Evolutionary conservation across 2,329 filamentous ascomycete species (phyloP), one percentile per base, ranked within the genome.

Genomic region (Trichoderma arundinaceum): DNA sequence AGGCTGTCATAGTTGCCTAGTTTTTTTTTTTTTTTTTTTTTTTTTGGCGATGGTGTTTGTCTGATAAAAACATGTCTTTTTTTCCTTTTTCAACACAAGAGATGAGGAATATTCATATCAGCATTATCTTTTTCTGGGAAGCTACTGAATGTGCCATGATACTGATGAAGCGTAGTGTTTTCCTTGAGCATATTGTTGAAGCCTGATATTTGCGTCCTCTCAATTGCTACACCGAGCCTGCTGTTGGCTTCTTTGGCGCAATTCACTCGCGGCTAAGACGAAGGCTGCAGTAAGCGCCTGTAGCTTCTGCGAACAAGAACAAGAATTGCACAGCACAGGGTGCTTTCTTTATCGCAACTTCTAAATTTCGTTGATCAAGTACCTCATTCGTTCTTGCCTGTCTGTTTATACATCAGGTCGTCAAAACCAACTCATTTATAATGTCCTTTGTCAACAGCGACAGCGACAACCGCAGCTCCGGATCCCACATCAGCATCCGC

Each of bases 391-490:
- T 19, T 62, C 59, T 54, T 62, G 22, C 49, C 49, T 7, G 13
- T 38, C 4, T 3, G 35, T 53, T 33, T 62, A 35, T 22, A 2
- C 12, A 22, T 10, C 15, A 38, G 10, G 17, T 15, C 46, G 5
- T 44, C 7, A 5, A 28, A 5, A 28, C 10, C 12, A 6, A 17
- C 17, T 28, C 52, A 15, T 19, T 28, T 39, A 13, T 28, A 22
- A 62, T 62, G 59, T 62, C 59, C 4, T 62, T 62, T 10, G 7
- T 62, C 59, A 53, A 62, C 49, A 62, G 15, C n/a, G 59, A 53
- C 39, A 62, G 51, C 43, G 61, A 64, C 43, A 64, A 39, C 33
- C 49, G 48, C 61, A 64, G 51, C 61, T 46, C 35, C 17, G 17
- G 13, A 56, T 64, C 61, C 10, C 15, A 32, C 7, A 57, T 22